Conservation (phyloP, 306 rosid genomes). For the Acacia crassicarpa region DNA sequence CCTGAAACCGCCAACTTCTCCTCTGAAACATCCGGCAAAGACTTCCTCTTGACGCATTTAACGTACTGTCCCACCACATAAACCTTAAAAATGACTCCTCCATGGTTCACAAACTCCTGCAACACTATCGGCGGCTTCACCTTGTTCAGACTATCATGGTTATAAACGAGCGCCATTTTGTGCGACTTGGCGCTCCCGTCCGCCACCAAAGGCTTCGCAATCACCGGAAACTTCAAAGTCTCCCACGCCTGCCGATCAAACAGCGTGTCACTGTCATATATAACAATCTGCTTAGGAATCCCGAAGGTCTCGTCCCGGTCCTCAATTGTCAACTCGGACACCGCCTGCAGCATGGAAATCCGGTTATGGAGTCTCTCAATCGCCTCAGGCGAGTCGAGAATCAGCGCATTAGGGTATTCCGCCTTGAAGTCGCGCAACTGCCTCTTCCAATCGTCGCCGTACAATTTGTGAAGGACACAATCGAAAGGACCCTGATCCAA, state of each 20-base stretch:
- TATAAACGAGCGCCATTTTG: constrained; percentile 58
- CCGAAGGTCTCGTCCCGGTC: constrained; percentile 49
- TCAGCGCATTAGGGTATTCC: constrained; percentile 49
- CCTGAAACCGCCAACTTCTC: constrained; percentile 50
- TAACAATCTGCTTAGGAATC: constrained; percentile 69
- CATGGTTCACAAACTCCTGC: constrained; percentile 73
- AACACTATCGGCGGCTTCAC: constrained; percentile 61
- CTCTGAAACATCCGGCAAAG: constrained; percentile 62
- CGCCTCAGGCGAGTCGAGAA: constrained; percentile 58
- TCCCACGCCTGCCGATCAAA: constrained; percentile 50
- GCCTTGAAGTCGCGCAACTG: constrained; percentile 43
- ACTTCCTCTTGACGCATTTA: constrained; percentile 63
- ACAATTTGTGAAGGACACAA: constrained; percentile 67
- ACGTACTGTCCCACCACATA: constrained; percentile 62
- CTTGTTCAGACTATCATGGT: constrained; percentile 48
- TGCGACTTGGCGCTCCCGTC: constrained; percentile 75
- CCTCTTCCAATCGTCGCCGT: constrained; percentile 55
- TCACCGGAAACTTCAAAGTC: constrained; percentile 56
- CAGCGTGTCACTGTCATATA: constrained; percentile 57
- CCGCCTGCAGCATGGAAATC: constrained; percentile 75
- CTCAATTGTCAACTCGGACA: constrained; percentile 52
- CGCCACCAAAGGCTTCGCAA: constrained; percentile 65
- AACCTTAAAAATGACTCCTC: constrained; percentile 71
- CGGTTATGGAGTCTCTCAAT: constrained; percentile 65
- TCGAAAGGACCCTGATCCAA: constrained; percentile 68